Conservation (phyloP, 148 eudicot genomes). For the Selenicereus undatus region DNA sequence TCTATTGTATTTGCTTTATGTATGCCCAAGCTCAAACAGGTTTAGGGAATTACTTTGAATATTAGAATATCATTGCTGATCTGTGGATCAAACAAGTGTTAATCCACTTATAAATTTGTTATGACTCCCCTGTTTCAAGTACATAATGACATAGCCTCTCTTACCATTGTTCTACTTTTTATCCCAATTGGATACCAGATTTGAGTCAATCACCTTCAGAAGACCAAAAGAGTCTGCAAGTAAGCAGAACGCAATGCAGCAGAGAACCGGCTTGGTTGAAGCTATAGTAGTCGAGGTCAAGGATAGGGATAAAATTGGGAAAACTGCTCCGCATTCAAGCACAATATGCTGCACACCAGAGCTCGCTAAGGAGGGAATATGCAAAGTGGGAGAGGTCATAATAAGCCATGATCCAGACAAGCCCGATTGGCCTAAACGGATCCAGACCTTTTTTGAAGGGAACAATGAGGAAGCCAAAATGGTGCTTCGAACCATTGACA, state of each 20-base stretch:
- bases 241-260: conserved; percentile 11
- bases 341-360: conserved; percentile 10
- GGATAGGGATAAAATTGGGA: conserved; percentile 10
- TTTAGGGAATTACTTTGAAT: too few relatives aligned
- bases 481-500: not conserved
- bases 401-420: conserved; percentile 11
- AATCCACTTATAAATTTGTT: not conserved
- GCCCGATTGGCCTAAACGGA: conserved; percentile 7
- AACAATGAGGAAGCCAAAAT: conserved; percentile 14
- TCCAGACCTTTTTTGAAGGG: conserved; percentile 7
- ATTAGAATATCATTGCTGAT: not conserved
- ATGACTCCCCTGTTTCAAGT: not conserved
- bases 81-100: not conserved
- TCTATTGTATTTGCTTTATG: too few relatives aligned
- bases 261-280: conserved; percentile 8
- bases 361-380: conserved; percentile 1
- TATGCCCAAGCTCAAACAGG: too few relatives aligned
- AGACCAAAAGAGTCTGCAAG: conserved; percentile 10
- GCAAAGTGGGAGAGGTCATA: conserved; percentile 12
- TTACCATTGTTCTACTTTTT: not conserved
- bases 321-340: not conserved
- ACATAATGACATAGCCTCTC: too few relatives aligned
- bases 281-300: conserved; percentile 4
- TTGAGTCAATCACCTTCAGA: conserved; percentile 10
- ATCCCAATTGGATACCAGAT: not conserved